These are phyloP conservation scores for Euphorbia peplus DNA, from an alignment of 345 rosid species.

Conservation along the genomic window DNA sequence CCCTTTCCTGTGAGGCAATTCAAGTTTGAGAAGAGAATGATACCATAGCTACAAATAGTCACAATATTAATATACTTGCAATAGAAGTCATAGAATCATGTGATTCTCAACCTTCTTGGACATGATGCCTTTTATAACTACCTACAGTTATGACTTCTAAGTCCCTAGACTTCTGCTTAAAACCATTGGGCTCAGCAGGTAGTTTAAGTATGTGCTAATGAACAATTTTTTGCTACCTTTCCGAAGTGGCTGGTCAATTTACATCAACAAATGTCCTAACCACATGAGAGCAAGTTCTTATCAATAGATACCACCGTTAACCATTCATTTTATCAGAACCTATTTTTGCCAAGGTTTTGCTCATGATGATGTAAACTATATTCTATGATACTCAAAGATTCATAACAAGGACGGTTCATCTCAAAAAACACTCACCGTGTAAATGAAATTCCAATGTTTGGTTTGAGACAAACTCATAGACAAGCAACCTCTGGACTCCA, in stretches of 20 bases:
- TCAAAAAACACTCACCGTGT: slow-evolving; percentile 22
- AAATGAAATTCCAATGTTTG: slow-evolving; percentile 30
- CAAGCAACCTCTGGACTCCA: slow-evolving; percentile 26
- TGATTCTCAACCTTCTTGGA: not conserved
- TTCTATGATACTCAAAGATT: not conserved
- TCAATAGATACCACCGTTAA: not conserved
- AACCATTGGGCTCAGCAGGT: not conserved
- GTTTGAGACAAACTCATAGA: slow-evolving; percentile 31
- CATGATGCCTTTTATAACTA: not conserved
- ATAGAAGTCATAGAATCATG: slow-evolving; percentile 7
- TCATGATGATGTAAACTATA: slow-evolving; percentile 29
- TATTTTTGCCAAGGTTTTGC: not conserved
- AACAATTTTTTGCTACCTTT: not conserved
- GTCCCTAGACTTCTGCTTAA: not conserved
- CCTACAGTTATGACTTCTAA: not conserved
- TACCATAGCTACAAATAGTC: slow-evolving; percentile 6
- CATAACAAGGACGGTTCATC: not conserved
- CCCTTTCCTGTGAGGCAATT: slow-evolving; percentile 50
- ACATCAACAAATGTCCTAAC: not conserved
- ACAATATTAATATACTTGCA: not conserved
- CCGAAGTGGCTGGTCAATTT: not conserved
- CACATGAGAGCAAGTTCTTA: not conserved
- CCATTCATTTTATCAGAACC: not conserved
- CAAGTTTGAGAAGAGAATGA: slow-evolving; percentile 12
- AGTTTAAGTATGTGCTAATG: not conserved